Percentiles rank a stretch among this genome's conserved stretches.
Evolutionary conservation across 2,329 filamentous ascomycete species (phyloP).

Genomic region (Phialophora tarda): DNA sequence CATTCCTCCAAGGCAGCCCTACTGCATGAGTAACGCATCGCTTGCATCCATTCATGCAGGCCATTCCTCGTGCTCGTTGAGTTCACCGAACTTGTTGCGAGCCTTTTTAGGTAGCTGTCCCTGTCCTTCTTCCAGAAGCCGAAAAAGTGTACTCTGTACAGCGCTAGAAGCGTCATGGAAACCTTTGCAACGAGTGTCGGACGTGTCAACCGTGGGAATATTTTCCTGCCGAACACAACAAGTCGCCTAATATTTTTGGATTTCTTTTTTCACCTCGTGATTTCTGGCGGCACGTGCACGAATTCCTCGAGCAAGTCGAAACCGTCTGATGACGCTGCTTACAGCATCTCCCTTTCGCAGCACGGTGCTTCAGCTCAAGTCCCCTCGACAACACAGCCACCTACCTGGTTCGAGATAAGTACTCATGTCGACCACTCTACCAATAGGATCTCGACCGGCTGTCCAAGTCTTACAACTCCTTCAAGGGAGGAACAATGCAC

Average conservation of each 20-base stretch:
- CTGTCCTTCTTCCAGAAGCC: neutral
- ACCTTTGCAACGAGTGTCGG: neutral
- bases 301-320: neutral
- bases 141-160: neutral
- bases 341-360: neutral
- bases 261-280: neutral
- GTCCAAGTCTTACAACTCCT: neutral
- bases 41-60: constrained; percentile 8
- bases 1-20: constrained; percentile 15
- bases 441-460: neutral
- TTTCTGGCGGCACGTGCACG: neutral
- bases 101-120: neutral
- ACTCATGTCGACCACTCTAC: neutral
- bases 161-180: constrained; percentile 5
- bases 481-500: neutral
- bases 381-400: neutral
- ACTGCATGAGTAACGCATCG: constrained; percentile 22
- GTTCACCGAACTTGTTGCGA: neutral
- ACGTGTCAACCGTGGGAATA: neutral
- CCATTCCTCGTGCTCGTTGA: constrained; percentile 1
- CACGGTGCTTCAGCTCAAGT: neutral
- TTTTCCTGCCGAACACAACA: neutral
- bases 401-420: neutral
- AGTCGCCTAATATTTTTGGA: neutral
- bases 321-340: neutral